Percentiles rank a stretch among this genome's conserved stretches.
phyloP scores from a whole-genome alignment of 2,329 filamentous ascomycete genomes.

The Raffaelea arxii region DNA sequence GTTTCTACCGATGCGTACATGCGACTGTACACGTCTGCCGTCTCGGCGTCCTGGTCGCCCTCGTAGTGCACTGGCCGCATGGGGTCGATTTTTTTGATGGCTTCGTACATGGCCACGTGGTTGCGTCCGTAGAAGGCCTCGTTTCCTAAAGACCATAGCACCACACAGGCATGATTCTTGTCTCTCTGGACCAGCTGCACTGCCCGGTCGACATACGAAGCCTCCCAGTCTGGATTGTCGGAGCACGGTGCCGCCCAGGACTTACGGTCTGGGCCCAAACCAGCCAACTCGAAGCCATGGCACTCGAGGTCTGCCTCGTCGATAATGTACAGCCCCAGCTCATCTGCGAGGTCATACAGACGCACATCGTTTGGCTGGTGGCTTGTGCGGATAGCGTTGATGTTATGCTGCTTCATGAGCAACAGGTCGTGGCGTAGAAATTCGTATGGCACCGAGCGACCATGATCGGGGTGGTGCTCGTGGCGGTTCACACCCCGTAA shows the following conservation, averaged over 20 bases:
- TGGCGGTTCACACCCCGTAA: constrained; percentile 60
- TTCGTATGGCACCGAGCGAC: constrained; percentile 52
- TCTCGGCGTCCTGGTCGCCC: constrained; percentile 47
- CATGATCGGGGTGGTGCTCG: constrained; percentile 57
- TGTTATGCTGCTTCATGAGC: constrained; percentile 60
- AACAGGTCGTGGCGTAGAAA: constrained; percentile 53
- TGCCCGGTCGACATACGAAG: constrained; percentile 59
- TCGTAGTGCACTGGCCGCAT: constrained; percentile 57
- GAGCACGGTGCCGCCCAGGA: constrained; percentile 45
- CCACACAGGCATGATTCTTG: constrained; percentile 60
- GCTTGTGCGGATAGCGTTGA: constrained; percentile 60
- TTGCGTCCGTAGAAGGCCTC: constrained; percentile 64
- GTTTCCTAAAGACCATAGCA: constrained; percentile 66
- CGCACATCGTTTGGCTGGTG: constrained; percentile 58
- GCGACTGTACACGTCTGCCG: constrained; percentile 56
- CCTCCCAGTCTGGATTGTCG: constrained; percentile 50
- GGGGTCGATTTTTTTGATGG: constrained; percentile 46
- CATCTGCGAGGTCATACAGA: constrained; percentile 51
- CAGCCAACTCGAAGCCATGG: constrained; percentile 42
- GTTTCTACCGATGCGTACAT: constrained; percentile 53
- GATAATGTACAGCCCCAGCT: constrained; percentile 55
- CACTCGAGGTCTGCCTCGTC: constrained; percentile 42
- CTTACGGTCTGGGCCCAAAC: constrained; percentile 45
- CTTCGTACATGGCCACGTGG: constrained; percentile 57
- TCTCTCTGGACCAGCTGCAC: constrained; percentile 55